These are phyloP conservation scores for Colletotrichum eremochloae DNA, from an alignment of 2,329 filamentous ascomycete genomes.

Conservation along the genomic window DNA sequence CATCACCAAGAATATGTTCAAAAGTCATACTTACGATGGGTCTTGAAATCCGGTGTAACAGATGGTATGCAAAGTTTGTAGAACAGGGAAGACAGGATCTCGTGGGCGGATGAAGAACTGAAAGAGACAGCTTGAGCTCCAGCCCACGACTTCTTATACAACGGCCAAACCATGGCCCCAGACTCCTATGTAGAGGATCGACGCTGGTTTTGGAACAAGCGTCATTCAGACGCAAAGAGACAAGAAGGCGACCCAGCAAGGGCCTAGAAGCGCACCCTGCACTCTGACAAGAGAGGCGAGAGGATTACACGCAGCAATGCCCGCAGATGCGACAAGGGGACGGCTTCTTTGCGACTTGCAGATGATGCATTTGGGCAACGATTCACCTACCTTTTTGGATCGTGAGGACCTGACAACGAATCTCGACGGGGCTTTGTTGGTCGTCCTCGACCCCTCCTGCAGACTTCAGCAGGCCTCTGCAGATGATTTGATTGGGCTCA, in stretches of 20 bases:
- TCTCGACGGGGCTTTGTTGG: background rate
- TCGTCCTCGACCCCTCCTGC: background rate
- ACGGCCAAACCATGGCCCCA: background rate
- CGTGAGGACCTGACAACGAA: background rate
- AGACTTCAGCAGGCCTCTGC: background rate
- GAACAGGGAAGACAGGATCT: background rate
- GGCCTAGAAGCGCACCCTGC: slow-evolving; percentile 11
- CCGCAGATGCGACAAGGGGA: slow-evolving; percentile 16
- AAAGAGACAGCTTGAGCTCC: background rate
- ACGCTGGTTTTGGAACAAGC: background rate
- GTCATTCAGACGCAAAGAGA: slow-evolving; percentile 14
- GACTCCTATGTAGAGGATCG: slow-evolving; percentile 2
- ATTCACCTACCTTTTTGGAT: slow-evolving; percentile 26
- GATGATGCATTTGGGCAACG: background rate
- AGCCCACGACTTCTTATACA: slow-evolving; percentile 10
- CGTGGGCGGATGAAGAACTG: background rate
- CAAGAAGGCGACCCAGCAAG: slow-evolving; percentile 17
- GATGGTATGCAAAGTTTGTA: background rate
- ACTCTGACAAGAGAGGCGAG: slow-evolving; percentile 10
- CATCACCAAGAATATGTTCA: background rate
- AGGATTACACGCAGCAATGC: slow-evolving; percentile 14
- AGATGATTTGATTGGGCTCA: background rate
- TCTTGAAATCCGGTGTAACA: background rate
- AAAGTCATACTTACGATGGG: background rate
- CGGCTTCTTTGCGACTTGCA: slow-evolving; percentile 5